Percentiles rank a stretch among this genome's conserved stretches.
Evolutionary conservation across 192 early-diverging fungal species (phyloP).

Genomic region (Podila epicladia): DNA sequence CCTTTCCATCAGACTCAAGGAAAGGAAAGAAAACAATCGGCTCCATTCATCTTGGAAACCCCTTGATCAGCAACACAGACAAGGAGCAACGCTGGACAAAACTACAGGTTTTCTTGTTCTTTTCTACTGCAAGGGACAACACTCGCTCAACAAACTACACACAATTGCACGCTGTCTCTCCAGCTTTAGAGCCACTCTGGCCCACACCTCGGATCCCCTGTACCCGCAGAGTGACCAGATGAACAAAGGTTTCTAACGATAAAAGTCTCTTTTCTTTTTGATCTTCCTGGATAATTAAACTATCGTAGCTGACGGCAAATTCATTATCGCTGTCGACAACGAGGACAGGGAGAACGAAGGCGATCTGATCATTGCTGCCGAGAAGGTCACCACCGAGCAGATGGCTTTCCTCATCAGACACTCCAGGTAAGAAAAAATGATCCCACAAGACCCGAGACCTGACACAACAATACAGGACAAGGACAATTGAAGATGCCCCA

Average conservation of each 20-base stretch:
- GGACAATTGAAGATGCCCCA: not conserved
- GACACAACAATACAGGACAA: not conserved
- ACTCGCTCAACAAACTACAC: not conserved
- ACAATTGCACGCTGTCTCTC: no score
- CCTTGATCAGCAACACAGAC: no score
- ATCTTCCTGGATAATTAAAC: no score
- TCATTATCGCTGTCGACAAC: constrained; percentile 94
- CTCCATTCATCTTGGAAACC: no score
- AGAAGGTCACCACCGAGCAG: constrained; percentile 90
- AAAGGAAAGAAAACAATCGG: no score
- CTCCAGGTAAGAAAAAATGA: constrained; percentile 70
- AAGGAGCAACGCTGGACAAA: no score
- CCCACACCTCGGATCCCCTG: no score
- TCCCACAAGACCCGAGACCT: not conserved
- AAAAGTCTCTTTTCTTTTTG: not conserved
- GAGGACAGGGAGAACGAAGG: constrained; percentile 99
- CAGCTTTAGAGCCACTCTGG: no score
- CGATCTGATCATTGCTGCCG: constrained; percentile 97
- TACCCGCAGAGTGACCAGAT: not conserved
- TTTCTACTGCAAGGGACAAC: no score
- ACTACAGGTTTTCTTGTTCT: no score
- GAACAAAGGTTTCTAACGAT: not conserved
- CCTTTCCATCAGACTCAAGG: no score
- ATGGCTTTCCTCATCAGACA: constrained; percentile 97
- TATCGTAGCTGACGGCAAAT: constrained; percentile 78